Conservation (phyloP, 2,329 filamentous ascomycete genomes). For the Endoconidiophora polonica region DNA sequence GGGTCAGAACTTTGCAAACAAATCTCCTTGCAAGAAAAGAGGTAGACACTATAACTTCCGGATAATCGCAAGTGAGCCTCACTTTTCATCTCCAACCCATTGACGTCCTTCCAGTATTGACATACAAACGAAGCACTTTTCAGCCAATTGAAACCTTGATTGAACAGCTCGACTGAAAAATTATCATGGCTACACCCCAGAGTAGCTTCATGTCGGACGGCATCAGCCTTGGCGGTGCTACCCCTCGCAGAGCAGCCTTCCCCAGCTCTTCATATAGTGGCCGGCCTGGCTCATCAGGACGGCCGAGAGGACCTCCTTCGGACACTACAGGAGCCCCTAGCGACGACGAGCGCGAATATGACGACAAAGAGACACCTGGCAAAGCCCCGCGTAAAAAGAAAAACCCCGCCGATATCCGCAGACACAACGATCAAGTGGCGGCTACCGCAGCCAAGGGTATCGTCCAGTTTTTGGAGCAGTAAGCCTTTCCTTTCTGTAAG, state of each 20-base stretch:
- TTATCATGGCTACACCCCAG: conserved; percentile 11
- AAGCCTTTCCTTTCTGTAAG: conserved; percentile 17
- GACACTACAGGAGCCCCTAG: conserved; percentile 44
- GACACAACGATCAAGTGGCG: conserved; percentile 61
- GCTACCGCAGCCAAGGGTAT: conserved; percentile 61
- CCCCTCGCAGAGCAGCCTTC: conserved; percentile 28
- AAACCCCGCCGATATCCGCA: conserved; percentile 36
- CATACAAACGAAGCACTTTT: neutral
- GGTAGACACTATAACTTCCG: no score
- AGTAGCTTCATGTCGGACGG: conserved; percentile 36
- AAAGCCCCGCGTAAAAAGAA: conserved; percentile 23
- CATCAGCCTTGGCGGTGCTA: conserved; percentile 25
- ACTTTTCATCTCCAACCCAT: neutral
- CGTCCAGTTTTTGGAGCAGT: conserved; percentile 66
- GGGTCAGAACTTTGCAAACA: no score
- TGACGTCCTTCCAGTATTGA: neutral
- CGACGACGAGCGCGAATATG: conserved; percentile 43
- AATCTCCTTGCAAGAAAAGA: no score
- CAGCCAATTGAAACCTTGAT: neutral
- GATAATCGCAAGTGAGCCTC: no score
- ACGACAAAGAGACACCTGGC: conserved; percentile 44
- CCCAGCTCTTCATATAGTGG: conserved; percentile 8
- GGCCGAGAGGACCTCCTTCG: conserved; percentile 43
- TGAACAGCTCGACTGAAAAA: neutral
- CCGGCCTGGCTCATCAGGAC: conserved; percentile 32